Evolutionary conservation across 2,329 filamentous ascomycete genomes (phyloP), one percentile per base, ranked within the genome.

Genomic region (Fusarium brevicatenulatum): DNA sequence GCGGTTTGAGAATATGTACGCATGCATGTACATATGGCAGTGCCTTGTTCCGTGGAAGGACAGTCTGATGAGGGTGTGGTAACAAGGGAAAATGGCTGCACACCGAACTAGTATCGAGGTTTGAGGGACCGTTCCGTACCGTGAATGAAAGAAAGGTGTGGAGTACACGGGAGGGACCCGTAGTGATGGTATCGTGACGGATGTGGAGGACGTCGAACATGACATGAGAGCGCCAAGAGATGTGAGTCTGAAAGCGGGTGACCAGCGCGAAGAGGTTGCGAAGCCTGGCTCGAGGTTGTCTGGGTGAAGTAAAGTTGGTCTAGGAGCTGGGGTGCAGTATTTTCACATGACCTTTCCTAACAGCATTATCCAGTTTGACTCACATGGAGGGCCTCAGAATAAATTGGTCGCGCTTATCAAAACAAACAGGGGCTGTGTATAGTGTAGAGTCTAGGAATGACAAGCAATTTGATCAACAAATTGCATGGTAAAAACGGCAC

Each of bases 341-440:
- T 44, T 62, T 63, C 70, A 62, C 66, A 73, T 73, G 70, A 73
- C 66, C 63, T 57, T 57, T 46, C 40, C 25, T 43, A 57, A 46
- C 58, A 52, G 49, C 40, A 53, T 54, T 39, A 50, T 65, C 49
- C 28, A 44, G 44, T 73, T 72, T 73, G 70, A 73, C 66, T 73
- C 70, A 73, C 58, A 60, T 44, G 56, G 70, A 72, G 43, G 68
- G 68, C 70, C 61, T 72, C 71, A 73, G 42, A 65, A 71, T 59
- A 39, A n/a, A 30, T 42, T 56, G 46, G 28, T 57, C 57, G 55
- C 65, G 55, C 54, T 66, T 66, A 56, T 62, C 34, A 37, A 72
- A 56, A 70, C 60, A 43, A 53, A 70, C 60, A 43, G 63, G 47
- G 63, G 60, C 52, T 53, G 56, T 69, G 70, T 40, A 28, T 19